phyloP scores from a whole-genome alignment of 2,329 filamentous ascomycete species.

The Cercospora sp. region DNA sequence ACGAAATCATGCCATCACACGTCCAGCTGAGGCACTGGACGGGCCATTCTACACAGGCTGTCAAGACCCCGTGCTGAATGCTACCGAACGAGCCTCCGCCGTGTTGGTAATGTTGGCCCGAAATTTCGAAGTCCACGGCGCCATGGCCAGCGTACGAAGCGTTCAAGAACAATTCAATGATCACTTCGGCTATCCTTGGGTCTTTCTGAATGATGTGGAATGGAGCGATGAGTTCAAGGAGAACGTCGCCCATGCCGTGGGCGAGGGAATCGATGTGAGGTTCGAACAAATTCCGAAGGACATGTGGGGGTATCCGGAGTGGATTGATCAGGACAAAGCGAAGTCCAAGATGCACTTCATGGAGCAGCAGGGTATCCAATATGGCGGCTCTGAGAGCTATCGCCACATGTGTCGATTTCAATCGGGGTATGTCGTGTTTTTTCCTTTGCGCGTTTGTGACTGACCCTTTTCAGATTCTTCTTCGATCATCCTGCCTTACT shows the following conservation, averaged over 20 bases:
- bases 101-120: not conserved
- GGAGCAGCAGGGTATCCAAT: not conserved
- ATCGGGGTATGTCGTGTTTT: not conserved
- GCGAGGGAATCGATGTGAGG: not conserved
- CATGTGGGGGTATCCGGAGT: not conserved
- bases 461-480: not conserved
- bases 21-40: not conserved
- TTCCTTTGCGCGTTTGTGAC: not conserved
- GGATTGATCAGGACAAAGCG: not conserved
- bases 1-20: not conserved
- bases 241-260: not conserved
- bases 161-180: not conserved
- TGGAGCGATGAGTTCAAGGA: constrained; percentile 4
- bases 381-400: not conserved
- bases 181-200: not conserved
- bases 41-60: not conserved
- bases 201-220: constrained; percentile 2
- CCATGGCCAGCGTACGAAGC: not conserved
- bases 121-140: not conserved
- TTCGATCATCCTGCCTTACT: not conserved
- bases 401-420: not conserved
- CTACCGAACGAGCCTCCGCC: not conserved
- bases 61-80: not conserved
- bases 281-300: not conserved
- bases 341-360: not conserved